Percentiles rank a stretch among this genome's conserved stretches.
phyloP scores from a whole-genome alignment of 2,329 filamentous ascomycete genomes.

The Exophiala sp. region DNA sequence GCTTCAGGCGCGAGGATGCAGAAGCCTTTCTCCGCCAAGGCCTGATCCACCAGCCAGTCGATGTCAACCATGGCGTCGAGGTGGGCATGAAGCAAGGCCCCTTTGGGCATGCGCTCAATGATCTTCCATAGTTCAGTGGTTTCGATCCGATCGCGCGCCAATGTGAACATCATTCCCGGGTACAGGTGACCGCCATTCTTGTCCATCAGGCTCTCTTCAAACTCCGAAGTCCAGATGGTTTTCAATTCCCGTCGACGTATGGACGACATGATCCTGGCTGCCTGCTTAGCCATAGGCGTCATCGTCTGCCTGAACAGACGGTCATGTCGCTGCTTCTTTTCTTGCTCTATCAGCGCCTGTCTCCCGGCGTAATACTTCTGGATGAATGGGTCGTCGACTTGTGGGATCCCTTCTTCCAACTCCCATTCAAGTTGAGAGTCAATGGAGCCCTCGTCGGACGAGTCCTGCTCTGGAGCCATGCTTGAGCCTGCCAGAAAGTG shows the following conservation, averaged over 20 bases:
- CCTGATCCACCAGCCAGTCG: conserved; percentile 67
- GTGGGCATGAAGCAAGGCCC: conserved; percentile 77
- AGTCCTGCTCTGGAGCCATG: conserved; percentile 10
- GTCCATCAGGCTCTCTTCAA: conserved; percentile 64
- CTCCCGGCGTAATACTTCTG: conserved; percentile 74
- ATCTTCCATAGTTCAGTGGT: conserved; percentile 79
- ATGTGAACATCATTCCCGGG: conserved; percentile 88
- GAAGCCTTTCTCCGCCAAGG: conserved; percentile 48
- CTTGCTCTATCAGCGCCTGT: conserved; percentile 68
- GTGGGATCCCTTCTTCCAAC: conserved; percentile 41
- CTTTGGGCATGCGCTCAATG: conserved; percentile 81
- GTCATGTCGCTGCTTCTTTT: conserved; percentile 76
- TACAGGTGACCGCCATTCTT: conserved; percentile 60
- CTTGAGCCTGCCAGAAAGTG: background rate
- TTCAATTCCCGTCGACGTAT: conserved; percentile 72
- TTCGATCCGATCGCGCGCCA: conserved; percentile 82
- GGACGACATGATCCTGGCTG: conserved; percentile 70
- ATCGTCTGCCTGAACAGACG: conserved; percentile 65
- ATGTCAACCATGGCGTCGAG: conserved; percentile 87
- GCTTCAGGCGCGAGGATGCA: conserved; percentile 24
- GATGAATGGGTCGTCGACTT: conserved; percentile 64
- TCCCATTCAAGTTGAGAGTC: conserved; percentile 32
- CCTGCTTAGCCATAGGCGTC: conserved; percentile 70
- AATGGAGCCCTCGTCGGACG: conserved; percentile 21
- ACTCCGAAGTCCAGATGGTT: conserved; percentile 67